Conservation (phyloP, 371 early-diverging fungal genomes). For the Rhizomucor miehei region DNA sequence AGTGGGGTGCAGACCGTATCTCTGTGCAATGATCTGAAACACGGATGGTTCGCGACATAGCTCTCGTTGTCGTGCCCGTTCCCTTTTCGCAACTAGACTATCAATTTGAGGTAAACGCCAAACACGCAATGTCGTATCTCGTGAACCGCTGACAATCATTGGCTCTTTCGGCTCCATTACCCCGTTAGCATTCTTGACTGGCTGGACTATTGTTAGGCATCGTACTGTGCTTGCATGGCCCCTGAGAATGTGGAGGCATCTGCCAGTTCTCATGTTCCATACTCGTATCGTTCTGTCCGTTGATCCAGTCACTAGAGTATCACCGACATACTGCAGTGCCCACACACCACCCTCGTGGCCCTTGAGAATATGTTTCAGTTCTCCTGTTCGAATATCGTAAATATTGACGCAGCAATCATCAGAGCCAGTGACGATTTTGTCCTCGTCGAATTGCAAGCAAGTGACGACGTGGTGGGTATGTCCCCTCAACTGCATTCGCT, state of each 20-base stretch:
- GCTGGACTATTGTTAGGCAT: constrained; percentile 85
- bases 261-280: constrained; percentile 93
- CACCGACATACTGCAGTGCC: constrained; percentile 90
- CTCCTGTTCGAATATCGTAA: constrained; percentile 81
- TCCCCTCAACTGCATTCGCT: constrained; percentile 75
- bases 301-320: constrained; percentile 94
- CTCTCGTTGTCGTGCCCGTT: constrained; percentile 11
- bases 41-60: background rate
- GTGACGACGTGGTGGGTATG: constrained; percentile 87
- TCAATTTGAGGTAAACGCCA: constrained; percentile 79
- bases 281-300: constrained; percentile 96
- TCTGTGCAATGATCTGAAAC: background rate
- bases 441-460: constrained; percentile 91
- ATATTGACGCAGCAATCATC: constrained; percentile 87
- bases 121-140: constrained; percentile 92
- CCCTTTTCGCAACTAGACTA: constrained; percentile 45
- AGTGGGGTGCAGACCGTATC: background rate
- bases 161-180: constrained; percentile 65
- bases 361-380: constrained; percentile 58
- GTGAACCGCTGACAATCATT: constrained; percentile 93
- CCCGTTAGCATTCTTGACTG: constrained; percentile 40
- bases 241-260: constrained; percentile 82
- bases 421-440: constrained; percentile 90
- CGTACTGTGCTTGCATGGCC: constrained; percentile 97
- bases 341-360: constrained; percentile 99